Conservation (phyloP, 2,329 filamentous ascomycete genomes). For the Aspergillus latus region DNA sequence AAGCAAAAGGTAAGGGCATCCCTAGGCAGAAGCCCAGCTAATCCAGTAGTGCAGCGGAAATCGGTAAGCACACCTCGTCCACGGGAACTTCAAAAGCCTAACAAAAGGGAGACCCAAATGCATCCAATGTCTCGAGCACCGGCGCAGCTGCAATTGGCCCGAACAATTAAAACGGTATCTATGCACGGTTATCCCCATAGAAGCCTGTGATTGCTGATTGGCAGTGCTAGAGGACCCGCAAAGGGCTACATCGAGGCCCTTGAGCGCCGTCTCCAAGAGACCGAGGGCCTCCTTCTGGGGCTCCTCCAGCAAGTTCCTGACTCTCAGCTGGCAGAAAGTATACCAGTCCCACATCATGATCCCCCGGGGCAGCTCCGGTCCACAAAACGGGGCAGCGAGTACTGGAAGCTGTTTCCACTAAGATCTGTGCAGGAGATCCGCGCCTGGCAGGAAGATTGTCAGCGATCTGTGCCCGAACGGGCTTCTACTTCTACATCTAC, state of each 20-base stretch:
- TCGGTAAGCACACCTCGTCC: slow-evolving; percentile 30
- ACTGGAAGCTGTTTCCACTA: slow-evolving; percentile 41
- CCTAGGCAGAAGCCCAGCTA: slow-evolving; percentile 6
- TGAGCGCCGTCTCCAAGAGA: slow-evolving; percentile 45
- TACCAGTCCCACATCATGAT: not conserved
- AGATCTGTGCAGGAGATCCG: slow-evolving; percentile 35
- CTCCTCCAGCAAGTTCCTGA: slow-evolving; percentile 37
- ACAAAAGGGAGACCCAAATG: slow-evolving; percentile 35
- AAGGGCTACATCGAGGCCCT: slow-evolving; percentile 49
- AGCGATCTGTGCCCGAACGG: not conserved
- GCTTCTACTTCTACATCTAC: not conserved
- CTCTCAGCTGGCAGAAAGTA: slow-evolving; percentile 28
- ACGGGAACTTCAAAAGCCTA: not conserved
- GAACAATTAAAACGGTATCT: slow-evolving; percentile 40
- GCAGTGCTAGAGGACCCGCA: slow-evolving; percentile 43
- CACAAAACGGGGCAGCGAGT: slow-evolving; percentile 36
- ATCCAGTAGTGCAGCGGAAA: slow-evolving; percentile 39
- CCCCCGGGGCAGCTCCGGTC: slow-evolving; percentile 17
- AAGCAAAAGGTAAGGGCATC: slow-evolving; percentile 42
- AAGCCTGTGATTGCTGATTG: not conserved
- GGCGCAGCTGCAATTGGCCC: slow-evolving; percentile 40
- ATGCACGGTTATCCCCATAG: not conserved
- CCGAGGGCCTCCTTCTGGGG: slow-evolving; percentile 42
- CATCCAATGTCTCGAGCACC: slow-evolving; percentile 35
- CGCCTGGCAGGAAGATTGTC: slow-evolving; percentile 37